A percentile compares a stretch with the other conserved stretches of the same genome.
Conservation (phyloP, 2,329 filamentous ascomycete species). For the Dryadomyces sulphureus region DNA sequence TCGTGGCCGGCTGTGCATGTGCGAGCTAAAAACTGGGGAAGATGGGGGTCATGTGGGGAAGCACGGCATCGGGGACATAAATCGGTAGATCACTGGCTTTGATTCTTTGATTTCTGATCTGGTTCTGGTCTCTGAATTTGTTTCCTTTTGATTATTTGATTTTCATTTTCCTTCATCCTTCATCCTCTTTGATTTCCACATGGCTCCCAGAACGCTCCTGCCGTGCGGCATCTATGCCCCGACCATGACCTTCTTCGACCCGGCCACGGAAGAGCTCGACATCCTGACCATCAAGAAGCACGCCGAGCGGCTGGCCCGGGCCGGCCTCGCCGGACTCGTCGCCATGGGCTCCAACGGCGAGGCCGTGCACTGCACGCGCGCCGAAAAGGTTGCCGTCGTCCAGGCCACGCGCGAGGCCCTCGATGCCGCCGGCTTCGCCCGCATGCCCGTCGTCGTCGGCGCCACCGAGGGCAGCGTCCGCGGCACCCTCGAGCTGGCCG, state of each 20-base stretch:
- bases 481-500: constrained; percentile 62
- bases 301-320: constrained; percentile 60
- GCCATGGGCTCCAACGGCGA: constrained; percentile 87
- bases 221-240: constrained; percentile 77
- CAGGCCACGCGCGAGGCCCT: constrained; percentile 67
- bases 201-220: constrained; percentile 30
- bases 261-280: constrained; percentile 72
- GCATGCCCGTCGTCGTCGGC: constrained; percentile 70
- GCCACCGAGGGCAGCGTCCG: constrained; percentile 69
- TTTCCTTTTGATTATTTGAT: not conserved
- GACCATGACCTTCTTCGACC: constrained; percentile 82
- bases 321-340: constrained; percentile 67
- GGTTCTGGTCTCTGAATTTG: not conserved
- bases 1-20: not conserved
- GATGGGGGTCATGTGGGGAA: not conserved
- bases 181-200: not conserved
- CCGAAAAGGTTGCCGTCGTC: constrained; percentile 64
- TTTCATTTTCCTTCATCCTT: not conserved
- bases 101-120: not conserved
- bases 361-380: constrained; percentile 66
- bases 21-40: not conserved
- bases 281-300: constrained; percentile 67
- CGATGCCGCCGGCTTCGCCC: constrained; percentile 60
- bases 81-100: too few species aligned
- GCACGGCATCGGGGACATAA: too few species aligned